A percentile compares a stretch with the other conserved stretches of the same genome.
These are phyloP conservation scores for Daedaleopsis sinensis DNA, from an alignment of 768 basidiomycete species.

Conservation along the genomic window DNA sequence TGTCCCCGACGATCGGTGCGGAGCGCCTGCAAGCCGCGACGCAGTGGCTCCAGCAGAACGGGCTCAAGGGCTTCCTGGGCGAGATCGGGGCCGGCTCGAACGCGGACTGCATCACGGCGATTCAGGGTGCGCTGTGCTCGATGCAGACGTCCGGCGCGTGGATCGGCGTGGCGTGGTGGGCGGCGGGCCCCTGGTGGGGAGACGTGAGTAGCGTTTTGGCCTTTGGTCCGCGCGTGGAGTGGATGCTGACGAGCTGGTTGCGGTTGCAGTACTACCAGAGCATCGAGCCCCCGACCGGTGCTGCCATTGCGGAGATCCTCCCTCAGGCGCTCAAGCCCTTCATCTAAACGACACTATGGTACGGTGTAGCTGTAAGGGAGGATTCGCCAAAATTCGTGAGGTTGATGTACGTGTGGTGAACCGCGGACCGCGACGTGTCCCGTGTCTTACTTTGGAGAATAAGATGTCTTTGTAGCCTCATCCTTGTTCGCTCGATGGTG, in stretches of 20 bases:
- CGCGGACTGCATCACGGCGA: constrained; percentile 47
- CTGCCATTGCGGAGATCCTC: constrained; percentile 54
- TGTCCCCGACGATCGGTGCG: constrained; percentile 60
- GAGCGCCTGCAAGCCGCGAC: constrained; percentile 61
- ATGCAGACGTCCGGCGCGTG: constrained; percentile 61
- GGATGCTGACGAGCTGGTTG: not conserved
- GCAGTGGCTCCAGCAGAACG: constrained; percentile 58
- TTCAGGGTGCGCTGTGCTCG: constrained; percentile 57
- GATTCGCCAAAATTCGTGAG: not conserved
- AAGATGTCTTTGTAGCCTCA: too few species aligned
- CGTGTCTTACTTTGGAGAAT: too few species aligned
- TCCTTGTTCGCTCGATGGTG: too few species aligned
- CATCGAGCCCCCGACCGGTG: constrained; percentile 61
- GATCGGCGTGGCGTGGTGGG: constrained; percentile 62
- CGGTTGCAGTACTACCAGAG: constrained; percentile 56
- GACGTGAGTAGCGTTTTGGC: constrained; percentile 41
- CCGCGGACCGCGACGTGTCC: too few species aligned
- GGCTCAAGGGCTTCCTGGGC: constrained; percentile 65
- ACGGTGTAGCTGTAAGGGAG: not conserved
- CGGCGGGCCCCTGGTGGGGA: constrained; percentile 66
- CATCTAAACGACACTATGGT: constrained; percentile 39
- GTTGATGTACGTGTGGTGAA: not conserved
- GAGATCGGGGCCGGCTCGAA: constrained; percentile 58
- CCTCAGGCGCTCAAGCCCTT: constrained; percentile 60
- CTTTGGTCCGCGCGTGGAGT: not conserved